These are phyloP conservation scores for Moesziomyces parantarcticus DNA, from an alignment of 1,284 basidiomycete genomes.

Conservation along the genomic window DNA sequence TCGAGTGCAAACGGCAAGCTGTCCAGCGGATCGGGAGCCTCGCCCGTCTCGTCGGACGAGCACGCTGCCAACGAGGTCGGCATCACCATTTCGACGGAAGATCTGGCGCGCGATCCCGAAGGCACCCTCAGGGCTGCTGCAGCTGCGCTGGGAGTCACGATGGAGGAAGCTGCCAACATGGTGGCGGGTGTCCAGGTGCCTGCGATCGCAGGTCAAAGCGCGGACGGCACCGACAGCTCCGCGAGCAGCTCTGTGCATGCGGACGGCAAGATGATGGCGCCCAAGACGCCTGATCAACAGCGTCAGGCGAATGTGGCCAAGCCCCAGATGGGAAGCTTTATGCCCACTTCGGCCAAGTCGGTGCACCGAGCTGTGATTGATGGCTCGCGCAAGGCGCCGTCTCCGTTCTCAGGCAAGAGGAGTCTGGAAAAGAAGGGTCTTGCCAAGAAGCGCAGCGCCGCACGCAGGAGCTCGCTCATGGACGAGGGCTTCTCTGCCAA, in stretches of 20 bases:
- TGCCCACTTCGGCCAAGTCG: slow-evolving; percentile 60
- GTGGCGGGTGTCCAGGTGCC: slow-evolving; percentile 48
- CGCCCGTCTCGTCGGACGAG: slow-evolving; percentile 32
- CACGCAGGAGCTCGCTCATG: slow-evolving; percentile 29
- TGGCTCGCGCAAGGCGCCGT: slow-evolving; percentile 62
- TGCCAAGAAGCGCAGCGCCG: slow-evolving; percentile 49
- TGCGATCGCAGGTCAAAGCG: background rate
- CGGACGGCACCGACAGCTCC: slow-evolving; percentile 12
- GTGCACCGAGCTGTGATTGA: slow-evolving; percentile 67
- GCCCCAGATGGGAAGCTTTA: slow-evolving; percentile 63
- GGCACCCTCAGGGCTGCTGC: slow-evolving; percentile 50
- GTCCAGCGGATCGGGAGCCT: slow-evolving; percentile 22
- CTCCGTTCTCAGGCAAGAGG: slow-evolving; percentile 58
- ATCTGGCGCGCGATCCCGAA: slow-evolving; percentile 51
- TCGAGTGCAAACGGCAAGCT: slow-evolving; percentile 22
- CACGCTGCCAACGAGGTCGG: slow-evolving; percentile 39
- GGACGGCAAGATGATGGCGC: slow-evolving; percentile 20
- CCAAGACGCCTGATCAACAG: slow-evolving; percentile 41
- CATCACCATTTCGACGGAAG: slow-evolving; percentile 55
- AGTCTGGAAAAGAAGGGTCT: slow-evolving; percentile 55
- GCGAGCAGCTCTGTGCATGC: slow-evolving; percentile 11
- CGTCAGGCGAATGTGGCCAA: slow-evolving; percentile 33
- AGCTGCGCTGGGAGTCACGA: slow-evolving; percentile 42
- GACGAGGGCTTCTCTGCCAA: slow-evolving; percentile 49
- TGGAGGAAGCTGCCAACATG: slow-evolving; percentile 45